These are phyloP conservation scores for Catharanthus roseus DNA, from an alignment of 257 asterid genomes.

Conservation along the genomic window DNA sequence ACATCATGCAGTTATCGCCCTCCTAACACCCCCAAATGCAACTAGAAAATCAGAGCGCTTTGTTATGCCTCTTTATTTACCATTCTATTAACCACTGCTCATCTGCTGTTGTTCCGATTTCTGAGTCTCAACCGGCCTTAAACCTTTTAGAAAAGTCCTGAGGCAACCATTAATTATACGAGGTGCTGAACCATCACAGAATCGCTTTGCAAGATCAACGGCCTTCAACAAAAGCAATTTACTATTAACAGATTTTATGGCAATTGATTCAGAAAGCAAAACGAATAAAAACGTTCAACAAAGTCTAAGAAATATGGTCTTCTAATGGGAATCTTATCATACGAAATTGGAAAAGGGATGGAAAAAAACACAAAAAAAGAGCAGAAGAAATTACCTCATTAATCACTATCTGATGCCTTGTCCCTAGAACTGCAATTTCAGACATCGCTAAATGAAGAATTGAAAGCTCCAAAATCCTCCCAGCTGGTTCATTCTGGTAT, in stretches of 20 bases:
- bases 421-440: conserved; percentile 76
- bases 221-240: conserved; percentile 46
- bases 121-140: conserved; percentile 19
- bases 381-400: conserved; percentile 58
- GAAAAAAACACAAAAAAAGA: not conserved
- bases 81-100: not conserved
- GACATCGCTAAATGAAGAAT: conserved; percentile 93
- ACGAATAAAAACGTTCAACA: not conserved
- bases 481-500: conserved; percentile 69
- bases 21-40: not conserved
- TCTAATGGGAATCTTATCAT: too few species aligned
- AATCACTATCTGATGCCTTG: conserved; percentile 86
- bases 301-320: not conserved
- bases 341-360: too few species aligned
- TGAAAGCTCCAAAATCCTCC: conserved; percentile 82
- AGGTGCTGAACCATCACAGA: conserved; percentile 96
- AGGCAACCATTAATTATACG: conserved; percentile 87
- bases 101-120: not conserved
- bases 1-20: not conserved
- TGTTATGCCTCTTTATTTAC: not conserved
- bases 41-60: not conserved
- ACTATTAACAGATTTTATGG: not conserved
- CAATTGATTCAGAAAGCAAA: not conserved
- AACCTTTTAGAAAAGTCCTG: conserved; percentile 54
- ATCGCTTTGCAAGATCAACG: conserved; percentile 92